phyloP scores from a whole-genome alignment of 148 eudicot species.

The Salicornia ramosissima region DNA sequence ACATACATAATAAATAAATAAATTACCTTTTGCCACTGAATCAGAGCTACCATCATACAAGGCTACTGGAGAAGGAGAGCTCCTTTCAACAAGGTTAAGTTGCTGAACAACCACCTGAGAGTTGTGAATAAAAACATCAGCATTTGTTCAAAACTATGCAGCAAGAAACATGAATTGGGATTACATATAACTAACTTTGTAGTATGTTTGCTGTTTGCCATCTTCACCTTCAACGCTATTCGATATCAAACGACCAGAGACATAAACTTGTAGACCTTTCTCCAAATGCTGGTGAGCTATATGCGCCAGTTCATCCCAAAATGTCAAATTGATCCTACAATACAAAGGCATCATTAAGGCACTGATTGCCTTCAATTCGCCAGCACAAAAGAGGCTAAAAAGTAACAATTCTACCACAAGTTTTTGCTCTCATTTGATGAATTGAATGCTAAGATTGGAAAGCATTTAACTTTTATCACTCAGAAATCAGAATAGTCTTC shows the following conservation, averaged over 20 bases:
- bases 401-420: neutral
- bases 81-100: constrained; percentile 74
- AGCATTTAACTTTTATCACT: no score
- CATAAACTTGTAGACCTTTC: constrained; percentile 77
- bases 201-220: constrained; percentile 71
- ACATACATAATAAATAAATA: constrained; percentile 4
- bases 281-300: constrained; percentile 74
- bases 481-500: no score
- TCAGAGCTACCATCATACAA: constrained; percentile 55
- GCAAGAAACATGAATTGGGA: constrained; percentile 1
- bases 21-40: constrained; percentile 42
- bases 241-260: constrained; percentile 72
- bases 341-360: constrained; percentile 10
- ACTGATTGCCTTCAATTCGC: neutral
- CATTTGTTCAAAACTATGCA: neutral
- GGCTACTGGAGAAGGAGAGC: constrained; percentile 40
- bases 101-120: constrained; percentile 78
- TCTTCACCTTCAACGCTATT: constrained; percentile 75
- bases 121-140: constrained; percentile 12
- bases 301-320: constrained; percentile 91
- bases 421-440: constrained; percentile 2
- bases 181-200: constrained; percentile 46
- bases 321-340: constrained; percentile 76
- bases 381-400: neutral
- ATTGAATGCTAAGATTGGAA: neutral